Evolutionary conservation across 768 basidiomycete species (phyloP).

Genomic region (Saitozyma podzolica): DNA sequence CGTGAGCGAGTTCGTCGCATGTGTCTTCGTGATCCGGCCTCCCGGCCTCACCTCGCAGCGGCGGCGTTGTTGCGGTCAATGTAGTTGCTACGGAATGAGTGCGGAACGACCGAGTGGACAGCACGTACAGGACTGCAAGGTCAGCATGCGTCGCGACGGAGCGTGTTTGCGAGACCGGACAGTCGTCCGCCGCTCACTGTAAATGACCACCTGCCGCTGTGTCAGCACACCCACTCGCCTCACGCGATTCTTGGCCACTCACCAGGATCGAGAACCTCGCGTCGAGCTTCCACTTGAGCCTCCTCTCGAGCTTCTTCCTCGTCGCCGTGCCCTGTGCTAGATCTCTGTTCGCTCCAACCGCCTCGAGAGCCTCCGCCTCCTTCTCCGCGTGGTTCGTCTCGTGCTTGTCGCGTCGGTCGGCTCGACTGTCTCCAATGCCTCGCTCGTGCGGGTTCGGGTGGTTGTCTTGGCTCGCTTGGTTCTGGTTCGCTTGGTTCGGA

Average conservation of each 20-base stretch:
- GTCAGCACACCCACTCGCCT: background rate
- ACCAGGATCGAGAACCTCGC: conserved; percentile 47
- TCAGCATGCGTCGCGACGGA: conserved; percentile 1
- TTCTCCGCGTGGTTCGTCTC: background rate
- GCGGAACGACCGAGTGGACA: background rate
- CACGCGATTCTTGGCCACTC: background rate
- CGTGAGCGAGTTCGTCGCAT: background rate
- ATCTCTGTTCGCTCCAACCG: conserved; percentile 12
- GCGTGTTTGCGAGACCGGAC: background rate
- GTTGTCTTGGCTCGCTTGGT: no score
- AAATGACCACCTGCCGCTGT: conserved; percentile 14
- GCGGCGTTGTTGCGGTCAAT: conserved; percentile 41
- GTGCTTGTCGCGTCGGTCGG: no score
- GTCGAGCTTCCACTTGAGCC: conserved; percentile 51
- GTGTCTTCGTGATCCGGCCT: background rate
- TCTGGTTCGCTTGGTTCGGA: no score
- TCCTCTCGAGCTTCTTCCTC: conserved; percentile 43
- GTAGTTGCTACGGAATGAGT: conserved; percentile 20
- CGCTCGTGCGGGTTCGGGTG: no score
- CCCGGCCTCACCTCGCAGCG: conserved; percentile 21
- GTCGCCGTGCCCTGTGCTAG: conserved; percentile 20
- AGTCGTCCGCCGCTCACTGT: conserved; percentile 15
- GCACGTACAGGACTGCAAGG: conserved; percentile 18
- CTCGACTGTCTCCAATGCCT: no score
- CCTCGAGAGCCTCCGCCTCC: conserved; percentile 10